Evolutionary conservation across 2,329 filamentous ascomycete species (phyloP).

Genomic region (Pezicula rhizophila): DNA sequence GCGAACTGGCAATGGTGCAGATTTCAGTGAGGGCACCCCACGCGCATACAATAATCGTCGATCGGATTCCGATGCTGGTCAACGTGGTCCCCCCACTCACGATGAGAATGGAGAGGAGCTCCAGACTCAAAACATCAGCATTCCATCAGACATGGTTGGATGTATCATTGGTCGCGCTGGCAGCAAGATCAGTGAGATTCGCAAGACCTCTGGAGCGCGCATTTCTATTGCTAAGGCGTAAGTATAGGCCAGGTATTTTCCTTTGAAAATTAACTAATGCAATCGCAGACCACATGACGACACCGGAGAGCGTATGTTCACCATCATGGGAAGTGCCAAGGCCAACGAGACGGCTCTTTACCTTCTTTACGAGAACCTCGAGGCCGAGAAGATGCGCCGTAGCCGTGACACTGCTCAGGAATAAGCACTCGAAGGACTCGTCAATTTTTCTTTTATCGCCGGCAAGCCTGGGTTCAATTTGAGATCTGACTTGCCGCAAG

Average conservation of each 20-base stretch:
- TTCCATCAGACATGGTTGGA: constrained; percentile 98
- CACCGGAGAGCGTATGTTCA: constrained; percentile 98
- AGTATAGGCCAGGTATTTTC: constrained; percentile 13
- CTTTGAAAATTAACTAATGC: constrained; percentile 13
- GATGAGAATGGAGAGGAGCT: constrained; percentile 97
- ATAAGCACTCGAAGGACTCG: constrained; percentile 17
- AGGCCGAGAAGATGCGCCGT: constrained; percentile 97
- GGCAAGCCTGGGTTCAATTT: constrained; percentile 39
- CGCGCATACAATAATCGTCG: constrained; percentile 69
- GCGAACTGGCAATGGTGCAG: constrained; percentile 94
- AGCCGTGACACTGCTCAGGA: constrained; percentile 58
- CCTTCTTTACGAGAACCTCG: constrained; percentile 95
- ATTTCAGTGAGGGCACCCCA: constrained; percentile 80
- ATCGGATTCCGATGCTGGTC: constrained; percentile 74
- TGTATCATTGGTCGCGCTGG: constrained; percentile 96
- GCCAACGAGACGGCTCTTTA: constrained; percentile 95
- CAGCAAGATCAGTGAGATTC: constrained; percentile 97
- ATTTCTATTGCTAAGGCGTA: constrained; percentile 91
- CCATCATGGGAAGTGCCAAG: constrained; percentile 90
- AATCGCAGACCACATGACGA: constrained; percentile 77
- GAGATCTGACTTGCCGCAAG: constrained; percentile 61
- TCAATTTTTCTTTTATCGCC: constrained; percentile 45
- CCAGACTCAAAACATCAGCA: constrained; percentile 99
- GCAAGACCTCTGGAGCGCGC: constrained; percentile 90
- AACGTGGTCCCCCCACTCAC: constrained; percentile 77